Percentiles rank a stretch among this genome's conserved stretches.
phyloP scores from a whole-genome alignment of 2,329 filamentous ascomycete species.

The Trichoderma brevicompactum region DNA sequence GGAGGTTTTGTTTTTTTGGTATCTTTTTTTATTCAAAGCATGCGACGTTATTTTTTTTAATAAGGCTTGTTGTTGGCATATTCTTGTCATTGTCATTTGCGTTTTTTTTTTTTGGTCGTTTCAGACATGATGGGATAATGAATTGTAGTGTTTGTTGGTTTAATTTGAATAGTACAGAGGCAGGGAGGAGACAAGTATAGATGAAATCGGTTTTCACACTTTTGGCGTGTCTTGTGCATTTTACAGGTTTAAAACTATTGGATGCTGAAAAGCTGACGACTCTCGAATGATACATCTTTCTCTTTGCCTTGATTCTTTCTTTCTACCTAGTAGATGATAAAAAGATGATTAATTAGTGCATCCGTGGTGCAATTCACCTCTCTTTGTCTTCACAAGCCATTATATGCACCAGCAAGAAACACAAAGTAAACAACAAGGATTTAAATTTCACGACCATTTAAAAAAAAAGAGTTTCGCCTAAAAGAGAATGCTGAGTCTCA shows the following conservation, averaged over 20 bases:
- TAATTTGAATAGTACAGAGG: too few relatives aligned
- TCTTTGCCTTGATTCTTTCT: too few relatives aligned
- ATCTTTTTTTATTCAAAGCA: neutral
- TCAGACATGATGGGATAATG: too few relatives aligned
- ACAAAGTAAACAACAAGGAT: neutral
- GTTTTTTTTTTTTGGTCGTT: too few relatives aligned
- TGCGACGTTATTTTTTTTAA: neutral
- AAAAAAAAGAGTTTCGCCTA: slow-evolving; percentile 39
- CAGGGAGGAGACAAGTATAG: too few relatives aligned
- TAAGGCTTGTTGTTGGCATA: neutral
- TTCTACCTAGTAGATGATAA: too few relatives aligned
- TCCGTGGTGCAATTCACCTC: neutral
- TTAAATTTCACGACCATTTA: slow-evolving; percentile 40
- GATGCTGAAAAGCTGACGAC: too few relatives aligned
- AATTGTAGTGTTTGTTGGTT: too few relatives aligned
- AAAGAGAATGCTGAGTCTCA: slow-evolving; percentile 45
- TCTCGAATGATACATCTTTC: too few relatives aligned
- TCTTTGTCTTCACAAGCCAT: neutral
- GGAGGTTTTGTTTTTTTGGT: neutral
- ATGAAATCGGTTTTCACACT: too few relatives aligned
- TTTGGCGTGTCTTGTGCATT: too few relatives aligned
- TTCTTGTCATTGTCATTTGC: neutral
- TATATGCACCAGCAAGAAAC: neutral
- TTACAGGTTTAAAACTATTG: too few relatives aligned
- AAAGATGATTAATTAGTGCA: neutral